Base-by-base conservation (phyloP, 192 early-diverging fungal genomes). In the Umbelopsis ramanniana region DNA sequence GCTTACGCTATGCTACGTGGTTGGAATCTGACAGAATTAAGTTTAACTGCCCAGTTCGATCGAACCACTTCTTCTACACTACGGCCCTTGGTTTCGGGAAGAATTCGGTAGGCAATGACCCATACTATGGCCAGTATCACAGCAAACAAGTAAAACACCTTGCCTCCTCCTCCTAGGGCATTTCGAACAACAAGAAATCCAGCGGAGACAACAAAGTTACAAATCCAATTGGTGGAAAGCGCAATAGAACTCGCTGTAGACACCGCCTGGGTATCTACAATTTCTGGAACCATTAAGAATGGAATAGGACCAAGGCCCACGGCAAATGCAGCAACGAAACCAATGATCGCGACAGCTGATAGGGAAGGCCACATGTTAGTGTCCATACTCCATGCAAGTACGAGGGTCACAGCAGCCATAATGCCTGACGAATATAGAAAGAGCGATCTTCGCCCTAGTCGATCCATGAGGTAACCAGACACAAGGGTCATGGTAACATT, bases 281-380 rank as follows among this genome's bases (percentile, higher is more conserved):
- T 70, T 79, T 93, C 92, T 17, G 91, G 89, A 7, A 88, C 87
- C 19, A 90, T 88, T 33, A 93, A 69, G 52, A 92, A 97, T 3
- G 96, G 92, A 66, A 97, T 93, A n/a, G 92, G 91, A 4, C 96
- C 96, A 9, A 89, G 76, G 48, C 86, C 96, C 71, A 91, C 83
- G 11, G 87, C 93, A 85, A 91, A 97, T 11, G 87, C 74, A 2
- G 87, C 93, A 17, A 95, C 93, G 82, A 93, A 90, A 17, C 82
- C 89, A 71, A 96, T 87, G 15, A 91, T 78, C 22, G 89, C 85
- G 67, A 91, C 71, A 4, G 89, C 84, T 0, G 89, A 82, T 22
- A 92, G 85, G n/a, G 87, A 80, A 1, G 86, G 73, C 10, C 82
- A 79, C 29, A 83, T 72, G 21, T 87, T 66, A 11, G 83, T 85